These are phyloP conservation scores for Cladophialophora psammophila DNA, from an alignment of 2,329 filamentous ascomycete genomes.

Conservation along the genomic window DNA sequence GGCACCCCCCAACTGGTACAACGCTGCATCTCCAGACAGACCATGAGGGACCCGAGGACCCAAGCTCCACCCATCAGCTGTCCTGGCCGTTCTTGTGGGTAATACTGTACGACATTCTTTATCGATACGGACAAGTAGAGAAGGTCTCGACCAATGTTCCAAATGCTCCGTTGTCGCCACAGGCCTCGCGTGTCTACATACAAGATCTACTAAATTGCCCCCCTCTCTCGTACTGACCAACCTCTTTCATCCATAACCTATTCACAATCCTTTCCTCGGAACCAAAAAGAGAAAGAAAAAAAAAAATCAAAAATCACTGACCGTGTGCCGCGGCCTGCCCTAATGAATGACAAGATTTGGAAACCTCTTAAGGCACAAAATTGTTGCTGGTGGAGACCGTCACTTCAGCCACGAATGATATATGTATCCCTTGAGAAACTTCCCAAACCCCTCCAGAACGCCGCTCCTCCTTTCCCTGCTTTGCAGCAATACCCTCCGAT, in stretches of 20 bases:
- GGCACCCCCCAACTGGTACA: conserved; percentile 13
- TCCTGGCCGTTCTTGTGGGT: neutral
- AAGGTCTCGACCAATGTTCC: neutral
- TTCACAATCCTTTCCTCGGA: neutral
- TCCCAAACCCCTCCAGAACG: conserved; percentile 9
- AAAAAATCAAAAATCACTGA: neutral
- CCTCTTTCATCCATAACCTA: neutral
- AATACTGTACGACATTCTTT: neutral
- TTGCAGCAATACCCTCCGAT: conserved; percentile 24
- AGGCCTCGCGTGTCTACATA: neutral
- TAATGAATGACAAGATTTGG: conserved; percentile 24
- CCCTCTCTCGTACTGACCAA: neutral
- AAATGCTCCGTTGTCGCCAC: neutral
- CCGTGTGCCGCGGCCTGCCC: conserved; percentile 15
- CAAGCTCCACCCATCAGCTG: conserved; percentile 8
- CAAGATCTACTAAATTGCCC: conserved; percentile 4
- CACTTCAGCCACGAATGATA: conserved; percentile 18
- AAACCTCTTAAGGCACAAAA: conserved; percentile 19
- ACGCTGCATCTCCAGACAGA: neutral
- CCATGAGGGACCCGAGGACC: neutral
- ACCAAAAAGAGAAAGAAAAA: neutral
- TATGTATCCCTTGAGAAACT: conserved; percentile 13
- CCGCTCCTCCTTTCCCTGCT: conserved; percentile 26
- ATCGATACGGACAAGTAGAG: neutral
- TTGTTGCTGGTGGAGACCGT: conserved; percentile 7